phyloP scores from a whole-genome alignment of 768 basidiomycete genomes.

The Royoungia palumana region DNA sequence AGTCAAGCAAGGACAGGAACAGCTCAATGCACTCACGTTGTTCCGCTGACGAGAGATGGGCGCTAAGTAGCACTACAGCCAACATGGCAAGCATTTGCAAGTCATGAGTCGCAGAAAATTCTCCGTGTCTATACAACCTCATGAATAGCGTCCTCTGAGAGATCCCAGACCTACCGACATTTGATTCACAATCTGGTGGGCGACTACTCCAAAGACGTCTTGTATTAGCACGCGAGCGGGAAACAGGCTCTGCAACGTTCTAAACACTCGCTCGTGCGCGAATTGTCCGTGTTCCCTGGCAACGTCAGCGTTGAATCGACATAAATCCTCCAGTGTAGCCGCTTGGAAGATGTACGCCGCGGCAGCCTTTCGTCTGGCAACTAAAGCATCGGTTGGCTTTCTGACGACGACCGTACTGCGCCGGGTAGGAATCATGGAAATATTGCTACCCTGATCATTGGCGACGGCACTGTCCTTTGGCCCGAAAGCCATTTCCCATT shows the following conservation, averaged over 20 bases:
- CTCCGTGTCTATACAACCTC: conserved; percentile 36
- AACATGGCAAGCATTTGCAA: conserved; percentile 82
- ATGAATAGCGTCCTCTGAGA: conserved; percentile 1
- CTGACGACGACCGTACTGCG: conserved; percentile 61
- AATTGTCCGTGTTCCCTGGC: conserved; percentile 59
- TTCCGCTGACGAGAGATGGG: conserved; percentile 9
- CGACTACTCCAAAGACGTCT: conserved; percentile 20
- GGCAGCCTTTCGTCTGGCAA: conserved; percentile 53
- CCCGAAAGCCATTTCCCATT: conserved; percentile 40
- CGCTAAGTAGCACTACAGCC: conserved; percentile 62
- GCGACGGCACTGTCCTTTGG: conserved; percentile 32
- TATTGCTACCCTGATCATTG: conserved; percentile 16
- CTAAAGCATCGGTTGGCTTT: conserved; percentile 46
- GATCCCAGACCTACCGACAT: conserved; percentile 41
- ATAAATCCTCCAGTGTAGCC: conserved; percentile 44
- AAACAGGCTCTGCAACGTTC: conserved; percentile 50
- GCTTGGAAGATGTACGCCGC: conserved; percentile 56
- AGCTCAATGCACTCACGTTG: conserved; percentile 10
- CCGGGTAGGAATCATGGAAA: conserved; percentile 34
- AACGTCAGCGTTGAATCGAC: conserved; percentile 55
- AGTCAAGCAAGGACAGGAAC: neutral
- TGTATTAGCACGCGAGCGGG: conserved; percentile 26
- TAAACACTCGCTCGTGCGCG: conserved; percentile 71
- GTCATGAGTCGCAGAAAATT: conserved; percentile 52
- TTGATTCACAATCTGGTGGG: conserved; percentile 41